Percentiles rank a stretch among this genome's conserved stretches.
Conservation (phyloP, 257 asterid species). For the Verbena officinalis region DNA sequence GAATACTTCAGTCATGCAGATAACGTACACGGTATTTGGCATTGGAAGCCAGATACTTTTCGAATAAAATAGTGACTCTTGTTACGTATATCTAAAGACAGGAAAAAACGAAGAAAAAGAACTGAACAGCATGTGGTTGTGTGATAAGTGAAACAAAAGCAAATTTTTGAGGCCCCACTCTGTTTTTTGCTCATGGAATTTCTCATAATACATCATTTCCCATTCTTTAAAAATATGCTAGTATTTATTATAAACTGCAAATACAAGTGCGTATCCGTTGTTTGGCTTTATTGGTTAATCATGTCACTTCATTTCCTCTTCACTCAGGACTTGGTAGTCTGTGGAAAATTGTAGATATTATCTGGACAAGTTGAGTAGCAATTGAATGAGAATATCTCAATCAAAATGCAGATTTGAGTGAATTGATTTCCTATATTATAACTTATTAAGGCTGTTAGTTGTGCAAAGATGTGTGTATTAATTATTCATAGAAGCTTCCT, state of each 20-base stretch:
- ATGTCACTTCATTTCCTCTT: conserved; percentile 24
- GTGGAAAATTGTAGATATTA: not conserved
- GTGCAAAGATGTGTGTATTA: conserved; percentile 13
- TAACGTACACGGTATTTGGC: conserved; percentile 24
- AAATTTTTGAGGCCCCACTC: conserved; percentile 42
- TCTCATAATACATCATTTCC: conserved; percentile 29
- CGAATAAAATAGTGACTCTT: conserved; percentile 33
- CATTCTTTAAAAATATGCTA: conserved; percentile 28
- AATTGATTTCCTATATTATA: not conserved
- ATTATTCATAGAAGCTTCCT: conserved; percentile 10
- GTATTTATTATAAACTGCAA: conserved; percentile 23
- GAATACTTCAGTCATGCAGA: conserved; percentile 22
- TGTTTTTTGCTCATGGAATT: conserved; percentile 36
- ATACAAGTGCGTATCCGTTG: conserved; percentile 12
- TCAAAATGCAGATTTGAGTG: conserved; percentile 4
- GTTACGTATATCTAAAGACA: conserved; percentile 35
- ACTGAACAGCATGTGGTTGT: conserved; percentile 44
- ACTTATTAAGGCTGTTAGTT: conserved; percentile 9
- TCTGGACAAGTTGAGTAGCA: not conserved
- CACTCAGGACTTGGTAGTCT: conserved; percentile 12
- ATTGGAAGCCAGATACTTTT: conserved; percentile 35
- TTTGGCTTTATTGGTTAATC: conserved; percentile 30
- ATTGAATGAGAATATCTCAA: conserved; percentile 2
- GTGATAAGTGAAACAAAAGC: conserved; percentile 47
- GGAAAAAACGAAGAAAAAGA: conserved; percentile 21